Percentiles rank a stretch among this genome's conserved stretches.
Evolutionary conservation across 2,329 filamentous ascomycete species (phyloP).

Genomic region (Daldinia eschscholtzii): DNA sequence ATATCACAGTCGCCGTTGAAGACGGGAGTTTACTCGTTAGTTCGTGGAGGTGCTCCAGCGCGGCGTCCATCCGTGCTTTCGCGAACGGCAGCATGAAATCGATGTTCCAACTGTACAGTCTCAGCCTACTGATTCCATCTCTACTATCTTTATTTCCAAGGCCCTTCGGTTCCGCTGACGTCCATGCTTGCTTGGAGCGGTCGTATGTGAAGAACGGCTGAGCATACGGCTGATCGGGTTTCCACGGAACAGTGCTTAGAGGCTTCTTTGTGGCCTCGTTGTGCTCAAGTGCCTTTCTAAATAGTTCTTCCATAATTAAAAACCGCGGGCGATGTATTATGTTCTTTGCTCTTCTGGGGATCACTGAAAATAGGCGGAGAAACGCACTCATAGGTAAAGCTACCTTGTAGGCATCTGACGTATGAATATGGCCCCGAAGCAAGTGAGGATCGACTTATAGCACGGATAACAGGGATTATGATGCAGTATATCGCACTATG

Average conservation of each 20-base stretch:
- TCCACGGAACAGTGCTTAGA: conserved; percentile 41
- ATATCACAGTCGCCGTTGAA: conserved; percentile 56
- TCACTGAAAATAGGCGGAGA: neutral
- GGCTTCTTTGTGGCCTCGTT: conserved; percentile 36
- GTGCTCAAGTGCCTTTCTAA: conserved; percentile 43
- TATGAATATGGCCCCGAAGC: neutral
- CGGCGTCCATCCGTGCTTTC: conserved; percentile 47
- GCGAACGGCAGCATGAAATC: conserved; percentile 52
- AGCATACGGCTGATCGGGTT: conserved; percentile 45
- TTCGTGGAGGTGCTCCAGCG: conserved; percentile 44
- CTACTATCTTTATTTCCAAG: neutral
- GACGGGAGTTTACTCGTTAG: conserved; percentile 26
- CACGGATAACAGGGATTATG: neutral
- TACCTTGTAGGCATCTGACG: neutral
- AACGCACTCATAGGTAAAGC: neutral
- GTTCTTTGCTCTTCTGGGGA: neutral
- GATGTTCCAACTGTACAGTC: conserved; percentile 52
- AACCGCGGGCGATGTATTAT: neutral
- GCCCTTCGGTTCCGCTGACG: conserved; percentile 12
- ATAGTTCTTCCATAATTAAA: conserved; percentile 44
- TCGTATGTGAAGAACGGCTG: conserved; percentile 48
- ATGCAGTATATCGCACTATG: neutral
- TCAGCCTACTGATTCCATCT: conserved; percentile 41
- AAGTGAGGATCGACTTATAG: neutral
- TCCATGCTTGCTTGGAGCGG: conserved; percentile 40